Base-by-base conservation (phyloP, 225 moss, liverwort and hornwort genomes). In the Anthoceros angustus region DNA sequence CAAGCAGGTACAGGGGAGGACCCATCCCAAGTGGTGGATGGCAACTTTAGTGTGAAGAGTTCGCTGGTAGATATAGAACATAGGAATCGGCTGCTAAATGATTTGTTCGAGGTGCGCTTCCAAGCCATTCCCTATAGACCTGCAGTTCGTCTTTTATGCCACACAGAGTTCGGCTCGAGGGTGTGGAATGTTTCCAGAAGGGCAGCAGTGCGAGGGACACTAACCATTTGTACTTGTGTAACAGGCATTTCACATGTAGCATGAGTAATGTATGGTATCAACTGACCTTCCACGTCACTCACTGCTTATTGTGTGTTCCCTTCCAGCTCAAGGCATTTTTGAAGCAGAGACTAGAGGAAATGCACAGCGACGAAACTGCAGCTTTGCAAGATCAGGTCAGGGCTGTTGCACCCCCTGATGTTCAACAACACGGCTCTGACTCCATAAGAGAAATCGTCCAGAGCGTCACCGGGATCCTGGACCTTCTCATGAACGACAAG, bases 351-450 rank as follows among this genome's bases (percentile, higher is more conserved):
- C 69, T 87, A 76, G 87, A 88, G 71, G 98, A 98, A 78, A 68
- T 92, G 66, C 82, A 76, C 64, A 84, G 76, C 72, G 82, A 87
- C 67, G 92, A 89, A 41, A 84, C 85, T 21, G 82, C 89, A 50
- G 72, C 84, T 21, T 70, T 98, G 60, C 92, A 91, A 74, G 91
- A 90, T 68, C 91, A 91, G 78, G 95, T 95, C 62, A 86, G 89
- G 72, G 98, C 92, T 42, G 92, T 92, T 68, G 86, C 89, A 49
- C 89, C 92, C 0, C 68, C 80, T 60, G 79, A 87, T 42, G 76
- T 92, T 73, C 80, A 84, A 67, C 92, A 89, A 77, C 89, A 98
- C 72, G 87, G 92, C 62, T 87, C 92, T 42, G 92, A 89, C 67
- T 82, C 89, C 23, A 66, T 98, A 67, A 67, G 75, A 41, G 83